Base-by-base conservation (phyloP, 176 grass and related monocot genomes). In the Avena insularis region DNA sequence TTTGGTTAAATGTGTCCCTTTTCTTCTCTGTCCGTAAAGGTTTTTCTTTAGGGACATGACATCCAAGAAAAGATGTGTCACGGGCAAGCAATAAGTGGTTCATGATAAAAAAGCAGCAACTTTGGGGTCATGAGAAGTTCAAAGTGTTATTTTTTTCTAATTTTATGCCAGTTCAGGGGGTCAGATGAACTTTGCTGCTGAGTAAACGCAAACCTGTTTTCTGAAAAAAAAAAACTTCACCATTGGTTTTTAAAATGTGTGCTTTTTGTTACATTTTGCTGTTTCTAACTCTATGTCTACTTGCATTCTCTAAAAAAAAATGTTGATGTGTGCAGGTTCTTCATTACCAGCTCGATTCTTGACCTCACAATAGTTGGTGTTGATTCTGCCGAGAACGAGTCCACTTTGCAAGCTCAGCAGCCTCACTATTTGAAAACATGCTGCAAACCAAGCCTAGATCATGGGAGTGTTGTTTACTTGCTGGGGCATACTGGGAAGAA, bases 331-430 rank as follows among this genome's bases (percentile, higher is more conserved):
- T 60, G 51, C 95, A 98, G 91, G 83, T 98, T 98, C 86, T 98
- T 98, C 81, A 93, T 98, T 50, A 98, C 91, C 68, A 98, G 93
- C 87, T 95, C 95, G 23, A 85, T 93, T 85, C 93, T 95, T 82
- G 95, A 98, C 82, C 91, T 98, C 79, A 98, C 95, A 69, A 98
- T 98, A 51, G 95, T 98, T 15, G 91, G 95, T 25, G 85, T 98
- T 74, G 95, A 98, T 91, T 90, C 87, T 87, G 27, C 83, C 59
- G 93, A 95, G 67, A 69, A 53, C 46, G 91, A 98, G 12, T 87
- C 88, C 0, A 78, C 57, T 62, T 36, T 79, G 67, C 85, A 85
- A 66, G 84, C 84, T 31, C 91, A 90, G 43, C 95, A 91, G 62
- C 87, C 89, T 77, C 85, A 93, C 48, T 92, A 92, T 67, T 71